These are phyloP conservation scores for Talaromyces borbonicus DNA, from an alignment of 495 filamentous ascomycete species.

Conservation along the genomic window DNA sequence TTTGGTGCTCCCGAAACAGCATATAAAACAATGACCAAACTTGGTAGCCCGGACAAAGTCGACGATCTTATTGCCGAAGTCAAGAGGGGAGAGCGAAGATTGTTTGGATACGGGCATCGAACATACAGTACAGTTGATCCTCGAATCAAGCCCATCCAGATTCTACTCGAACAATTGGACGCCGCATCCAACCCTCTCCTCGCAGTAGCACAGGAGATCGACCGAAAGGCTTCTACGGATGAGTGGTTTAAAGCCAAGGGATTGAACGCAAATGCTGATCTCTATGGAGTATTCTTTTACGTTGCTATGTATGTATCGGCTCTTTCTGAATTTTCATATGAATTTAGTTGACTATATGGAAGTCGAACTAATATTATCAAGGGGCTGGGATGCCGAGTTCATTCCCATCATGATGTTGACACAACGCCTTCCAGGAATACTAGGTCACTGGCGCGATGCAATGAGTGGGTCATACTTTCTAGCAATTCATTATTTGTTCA, in stretches of 20 bases:
- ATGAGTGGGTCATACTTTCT: conserved; percentile 22
- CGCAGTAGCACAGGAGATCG: conserved; percentile 38
- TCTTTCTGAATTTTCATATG: background rate
- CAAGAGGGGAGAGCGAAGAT: conserved; percentile 34
- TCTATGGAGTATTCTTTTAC: conserved; percentile 41
- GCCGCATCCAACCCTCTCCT: conserved; percentile 31
- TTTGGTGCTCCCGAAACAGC: conserved; percentile 43
- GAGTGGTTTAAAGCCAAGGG: conserved; percentile 39
- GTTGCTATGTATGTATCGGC: conserved; percentile 35
- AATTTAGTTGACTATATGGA: background rate
- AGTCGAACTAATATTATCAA: background rate
- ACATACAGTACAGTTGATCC: conserved; percentile 43
- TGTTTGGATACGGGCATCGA: conserved; percentile 48
- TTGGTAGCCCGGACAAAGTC: conserved; percentile 36
- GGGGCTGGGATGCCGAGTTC: background rate
- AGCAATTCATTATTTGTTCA: too few species aligned
- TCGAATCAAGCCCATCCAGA: conserved; percentile 28
- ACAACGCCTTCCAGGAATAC: conserved; percentile 24
- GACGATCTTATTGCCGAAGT: conserved; percentile 32
- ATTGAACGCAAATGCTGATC: conserved; percentile 44
- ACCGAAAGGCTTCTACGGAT: conserved; percentile 33
- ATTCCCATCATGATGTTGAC: background rate
- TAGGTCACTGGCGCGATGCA: conserved; percentile 37
- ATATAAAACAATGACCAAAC: conserved; percentile 29
- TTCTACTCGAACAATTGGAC: conserved; percentile 22